These are phyloP conservation scores for Tilletiaria anomala DNA, from an alignment of 1,284 basidiomycete species.

Conservation along the genomic window DNA sequence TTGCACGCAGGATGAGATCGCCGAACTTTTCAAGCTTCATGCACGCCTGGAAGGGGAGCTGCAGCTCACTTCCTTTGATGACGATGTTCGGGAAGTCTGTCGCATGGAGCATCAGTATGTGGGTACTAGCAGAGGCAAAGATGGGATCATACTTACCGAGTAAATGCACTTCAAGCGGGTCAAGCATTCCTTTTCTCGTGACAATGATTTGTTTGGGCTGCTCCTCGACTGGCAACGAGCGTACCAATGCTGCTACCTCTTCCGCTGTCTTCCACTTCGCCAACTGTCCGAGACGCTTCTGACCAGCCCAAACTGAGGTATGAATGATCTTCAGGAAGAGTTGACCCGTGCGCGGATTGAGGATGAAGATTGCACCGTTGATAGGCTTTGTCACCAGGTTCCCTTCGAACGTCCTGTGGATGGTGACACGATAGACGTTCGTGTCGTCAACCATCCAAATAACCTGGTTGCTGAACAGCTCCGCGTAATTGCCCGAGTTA, in stretches of 20 bases:
- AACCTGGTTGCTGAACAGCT: slow-evolving; percentile 97
- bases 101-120: no score
- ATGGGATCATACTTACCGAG: no score
- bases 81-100: slow-evolving; percentile 99
- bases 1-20: slow-evolving; percentile 88
- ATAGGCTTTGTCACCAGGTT: slow-evolving; percentile 99
- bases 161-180: slow-evolving; percentile 80
- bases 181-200: slow-evolving; percentile 96
- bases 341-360: slow-evolving; percentile 96
- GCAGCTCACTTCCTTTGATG: slow-evolving; percentile 96
- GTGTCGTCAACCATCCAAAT: slow-evolving; percentile 99
- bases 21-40: slow-evolving; percentile 99
- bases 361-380: slow-evolving; percentile 98
- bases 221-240: slow-evolving; percentile 93
- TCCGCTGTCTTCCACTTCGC: slow-evolving; percentile 99
- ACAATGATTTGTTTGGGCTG: slow-evolving; percentile 99
- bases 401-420: slow-evolving; percentile 99
- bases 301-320: slow-evolving; percentile 98
- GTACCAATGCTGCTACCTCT: slow-evolving; percentile 94
- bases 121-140: no score
- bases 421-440: slow-evolving; percentile 97
- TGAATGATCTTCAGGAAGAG: slow-evolving; percentile 98
- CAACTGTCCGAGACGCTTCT: slow-evolving; percentile 97
- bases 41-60: slow-evolving; percentile 96
- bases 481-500: slow-evolving; percentile 91